phyloP scores from a whole-genome alignment of 1,139 yeast genomes.

The Magnusiomyces paraingens region DNA sequence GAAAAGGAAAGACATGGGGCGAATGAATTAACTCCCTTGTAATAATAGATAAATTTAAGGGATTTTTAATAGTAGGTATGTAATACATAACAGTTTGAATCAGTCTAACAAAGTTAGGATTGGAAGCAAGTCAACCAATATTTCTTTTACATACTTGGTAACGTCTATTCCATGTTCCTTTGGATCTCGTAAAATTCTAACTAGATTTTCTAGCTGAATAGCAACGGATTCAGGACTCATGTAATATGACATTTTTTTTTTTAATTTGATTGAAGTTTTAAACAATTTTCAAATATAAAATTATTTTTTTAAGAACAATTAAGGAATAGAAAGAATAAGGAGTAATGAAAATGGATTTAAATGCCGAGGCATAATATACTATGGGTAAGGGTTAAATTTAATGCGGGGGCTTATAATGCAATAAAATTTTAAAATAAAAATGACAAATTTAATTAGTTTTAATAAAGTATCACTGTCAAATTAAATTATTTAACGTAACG shows the following conservation, averaged over 20 bases:
- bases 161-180: not conserved
- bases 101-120: constrained; percentile 9
- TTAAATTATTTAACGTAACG: no score
- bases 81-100: constrained; percentile 53
- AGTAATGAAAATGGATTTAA: not conserved
- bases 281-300: no score
- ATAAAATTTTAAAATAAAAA: no score
- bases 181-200: not conserved
- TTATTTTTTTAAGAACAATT: no score
- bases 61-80: constrained; percentile 55
- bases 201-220: constrained; percentile 1
- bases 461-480: no score
- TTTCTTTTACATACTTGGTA: not conserved
- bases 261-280: not conserved
- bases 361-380: not conserved
- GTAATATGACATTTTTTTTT: not conserved
- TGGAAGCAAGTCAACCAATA: not conserved
- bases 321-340: not conserved
- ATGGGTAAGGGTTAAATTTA: no score
- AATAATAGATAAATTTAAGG: constrained; percentile 48
- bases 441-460: no score
- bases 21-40: constrained; percentile 46
- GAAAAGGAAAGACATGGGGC: constrained; percentile 38
- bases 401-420: no score
- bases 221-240: not conserved